Evolutionary conservation across 768 basidiomycete genomes (phyloP), one percentile per base, ranked within the genome.

Genomic region (Cystofilobasidium bisporidii): DNA sequence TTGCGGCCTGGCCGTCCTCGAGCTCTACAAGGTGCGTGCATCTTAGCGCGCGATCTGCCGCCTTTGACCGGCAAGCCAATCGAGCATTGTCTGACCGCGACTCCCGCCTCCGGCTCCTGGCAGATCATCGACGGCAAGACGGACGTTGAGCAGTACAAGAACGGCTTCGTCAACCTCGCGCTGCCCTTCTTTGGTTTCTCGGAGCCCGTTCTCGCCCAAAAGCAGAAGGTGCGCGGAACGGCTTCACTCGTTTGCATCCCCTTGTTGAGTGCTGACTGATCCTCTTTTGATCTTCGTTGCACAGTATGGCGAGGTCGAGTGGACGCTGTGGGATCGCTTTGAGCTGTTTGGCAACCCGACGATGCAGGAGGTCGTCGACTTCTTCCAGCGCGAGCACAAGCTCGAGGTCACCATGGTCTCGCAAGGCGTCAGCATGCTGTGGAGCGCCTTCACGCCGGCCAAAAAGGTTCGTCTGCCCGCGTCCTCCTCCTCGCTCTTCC

Each of bases 181-280:
- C 79, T 99, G 63, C 96, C 96, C 1, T 98, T 98, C 86, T 98
- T 98, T 75, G 96, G 91, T 32, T 99, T 98, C 82, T 97, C 93
- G 2, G 96, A 99, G 74, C 96, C 96, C 15, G 89, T 98, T 71
- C 86, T 85, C 4, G 91, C 92, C 24, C 73, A 83, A 70, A 97
- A 94, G 81, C 81, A 85, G 71, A 94, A 92, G 79, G 80, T 81
- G 24, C 62, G 76, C 53, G 45, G 5, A 26, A 22, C 47, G 5
- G 17, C 1, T 32, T 30, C 26, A 22, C 26, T 26, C 22, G 56
- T 5, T 30, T 24, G 5, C 41, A 15, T 4, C 3, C 11, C 41
- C 18, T 43, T 15, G n/a, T 14, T 43, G 3, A 8, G 8, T 15
- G 8, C 4, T 4, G 24, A 40, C 48, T 30, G 45, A 65, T 20